Percentiles rank a stretch among this genome's conserved stretches.
phyloP scores from a whole-genome alignment of 345 rosid genomes.

The Gossypium raimondii region DNA sequence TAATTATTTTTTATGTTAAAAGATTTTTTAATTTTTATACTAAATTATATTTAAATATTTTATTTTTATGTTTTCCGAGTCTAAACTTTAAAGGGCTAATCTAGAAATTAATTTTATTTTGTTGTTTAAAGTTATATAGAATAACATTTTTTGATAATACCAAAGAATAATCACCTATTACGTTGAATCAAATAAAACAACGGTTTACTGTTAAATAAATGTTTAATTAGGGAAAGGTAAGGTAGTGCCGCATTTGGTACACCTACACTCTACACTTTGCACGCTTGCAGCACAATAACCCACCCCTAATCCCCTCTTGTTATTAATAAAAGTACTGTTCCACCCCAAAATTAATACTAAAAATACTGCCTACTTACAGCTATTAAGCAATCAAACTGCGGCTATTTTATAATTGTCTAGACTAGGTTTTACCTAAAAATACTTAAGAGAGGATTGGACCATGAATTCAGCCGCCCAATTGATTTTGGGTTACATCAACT shows the following conservation, averaged over 20 bases:
- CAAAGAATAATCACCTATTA: too few relatives aligned
- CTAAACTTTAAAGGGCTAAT: background rate
- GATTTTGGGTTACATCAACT: background rate
- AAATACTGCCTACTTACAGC: background rate
- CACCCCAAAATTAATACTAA: background rate
- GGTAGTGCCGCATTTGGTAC: background rate
- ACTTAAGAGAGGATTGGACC: background rate
- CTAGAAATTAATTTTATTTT: background rate
- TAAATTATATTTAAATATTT: too few relatives aligned
- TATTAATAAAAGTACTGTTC: background rate
- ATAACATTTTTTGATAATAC: too few relatives aligned
- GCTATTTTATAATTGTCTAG: background rate
- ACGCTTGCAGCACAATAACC: slow-evolving; percentile 5
- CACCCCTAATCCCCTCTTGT: background rate
- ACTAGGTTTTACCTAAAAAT: background rate
- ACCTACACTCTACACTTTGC: background rate
- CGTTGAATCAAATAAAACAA: too few relatives aligned
- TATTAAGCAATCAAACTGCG: background rate
- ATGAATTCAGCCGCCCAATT: background rate
- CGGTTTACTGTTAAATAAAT: background rate
- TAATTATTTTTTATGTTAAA: too few relatives aligned
- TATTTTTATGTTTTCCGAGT: too few relatives aligned
- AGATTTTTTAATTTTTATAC: too few relatives aligned
- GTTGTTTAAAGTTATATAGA: too few relatives aligned
- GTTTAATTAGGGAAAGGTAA: background rate